A percentile compares a stretch with the other conserved stretches of the same genome.
These are phyloP conservation scores for Flaveria floridana DNA, from an alignment of 140 eudicot genomes.

Conservation along the genomic window DNA sequence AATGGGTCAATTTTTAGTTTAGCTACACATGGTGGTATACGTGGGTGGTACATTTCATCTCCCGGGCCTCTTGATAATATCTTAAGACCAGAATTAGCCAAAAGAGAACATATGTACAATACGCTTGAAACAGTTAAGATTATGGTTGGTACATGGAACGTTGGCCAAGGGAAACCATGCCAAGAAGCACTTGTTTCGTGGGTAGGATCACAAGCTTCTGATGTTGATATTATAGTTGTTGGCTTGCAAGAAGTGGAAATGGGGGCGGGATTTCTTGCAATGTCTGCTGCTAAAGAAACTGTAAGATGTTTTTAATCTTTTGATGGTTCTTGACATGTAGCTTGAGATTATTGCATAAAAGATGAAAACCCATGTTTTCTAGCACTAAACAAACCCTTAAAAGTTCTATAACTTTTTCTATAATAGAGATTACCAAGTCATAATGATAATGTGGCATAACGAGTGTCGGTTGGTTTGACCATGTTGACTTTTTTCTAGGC, in stretches of 20 bases:
- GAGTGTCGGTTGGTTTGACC: neutral
- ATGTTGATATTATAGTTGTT: constrained; percentile 78
- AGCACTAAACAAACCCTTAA: neutral
- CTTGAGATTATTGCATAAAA: neutral
- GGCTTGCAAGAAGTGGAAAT: constrained; percentile 98
- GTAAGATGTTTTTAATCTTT: constrained; percentile 48
- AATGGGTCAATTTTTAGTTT: constrained; percentile 60
- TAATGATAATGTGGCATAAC: neutral
- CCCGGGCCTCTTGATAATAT: constrained; percentile 84
- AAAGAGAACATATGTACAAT: constrained; percentile 65
- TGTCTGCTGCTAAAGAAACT: constrained; percentile 99
- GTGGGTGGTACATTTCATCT: constrained; percentile 87
- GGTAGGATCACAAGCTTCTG: constrained; percentile 73
- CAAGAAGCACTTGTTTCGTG: constrained; percentile 82
- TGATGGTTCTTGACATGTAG: neutral
- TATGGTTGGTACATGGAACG: constrained; percentile 95
- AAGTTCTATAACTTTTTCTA: neutral
- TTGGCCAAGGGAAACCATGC: constrained; percentile 85
- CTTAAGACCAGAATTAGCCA: constrained; percentile 59
- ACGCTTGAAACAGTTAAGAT: constrained; percentile 58
- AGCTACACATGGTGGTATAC: constrained; percentile 97
- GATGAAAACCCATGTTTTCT: neutral
- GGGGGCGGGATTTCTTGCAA: constrained; percentile 99
- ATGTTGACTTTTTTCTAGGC: neutral
- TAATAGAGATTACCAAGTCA: neutral